phyloP scores from a whole-genome alignment of 2,329 filamentous ascomycete genomes.

The Pestalotiopsis sp. region DNA sequence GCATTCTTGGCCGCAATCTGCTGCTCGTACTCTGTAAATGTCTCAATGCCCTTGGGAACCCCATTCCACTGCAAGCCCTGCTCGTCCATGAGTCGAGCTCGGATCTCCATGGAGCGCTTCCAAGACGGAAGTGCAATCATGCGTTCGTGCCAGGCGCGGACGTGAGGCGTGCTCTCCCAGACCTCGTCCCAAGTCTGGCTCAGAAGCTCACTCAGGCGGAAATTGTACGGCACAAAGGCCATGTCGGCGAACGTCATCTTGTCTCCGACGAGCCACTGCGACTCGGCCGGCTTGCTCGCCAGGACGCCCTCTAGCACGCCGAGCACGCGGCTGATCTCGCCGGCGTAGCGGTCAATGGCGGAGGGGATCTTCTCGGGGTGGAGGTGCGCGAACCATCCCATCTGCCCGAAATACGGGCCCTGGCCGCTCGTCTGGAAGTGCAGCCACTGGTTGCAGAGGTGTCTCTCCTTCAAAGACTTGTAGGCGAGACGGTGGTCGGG shows the following conservation, averaged over 20 bases:
- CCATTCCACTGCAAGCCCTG: constrained; percentile 38
- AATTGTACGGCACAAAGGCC: constrained; percentile 20
- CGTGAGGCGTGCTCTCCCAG: constrained; percentile 27
- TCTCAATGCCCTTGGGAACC: constrained; percentile 36
- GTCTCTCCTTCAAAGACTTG: constrained; percentile 35
- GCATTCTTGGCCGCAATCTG: constrained; percentile 23
- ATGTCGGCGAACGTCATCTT: constrained; percentile 23
- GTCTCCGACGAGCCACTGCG: constrained; percentile 21
- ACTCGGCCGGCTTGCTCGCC: constrained; percentile 23
- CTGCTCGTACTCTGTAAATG: constrained; percentile 29
- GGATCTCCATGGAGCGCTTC: constrained; percentile 34
- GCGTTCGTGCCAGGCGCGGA: constrained; percentile 36
- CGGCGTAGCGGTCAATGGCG: constrained; percentile 45
- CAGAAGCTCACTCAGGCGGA: constrained; percentile 18
- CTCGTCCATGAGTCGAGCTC: constrained; percentile 36
- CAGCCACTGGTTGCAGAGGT: constrained; percentile 44
- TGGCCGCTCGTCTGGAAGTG: constrained; percentile 47
- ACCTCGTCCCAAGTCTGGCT: constrained; percentile 24
- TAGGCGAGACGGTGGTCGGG: constrained; percentile 39
- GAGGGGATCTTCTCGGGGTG: constrained; percentile 43
- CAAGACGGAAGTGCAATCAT: constrained; percentile 35
- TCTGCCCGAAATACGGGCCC: constrained; percentile 51
- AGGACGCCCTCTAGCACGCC: constrained; percentile 44
- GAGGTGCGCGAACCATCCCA: constrained; percentile 41
- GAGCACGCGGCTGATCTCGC: constrained; percentile 45